Conservation (phyloP, 495 filamentous ascomycete genomes). For the Parmelia sp. region DNA sequence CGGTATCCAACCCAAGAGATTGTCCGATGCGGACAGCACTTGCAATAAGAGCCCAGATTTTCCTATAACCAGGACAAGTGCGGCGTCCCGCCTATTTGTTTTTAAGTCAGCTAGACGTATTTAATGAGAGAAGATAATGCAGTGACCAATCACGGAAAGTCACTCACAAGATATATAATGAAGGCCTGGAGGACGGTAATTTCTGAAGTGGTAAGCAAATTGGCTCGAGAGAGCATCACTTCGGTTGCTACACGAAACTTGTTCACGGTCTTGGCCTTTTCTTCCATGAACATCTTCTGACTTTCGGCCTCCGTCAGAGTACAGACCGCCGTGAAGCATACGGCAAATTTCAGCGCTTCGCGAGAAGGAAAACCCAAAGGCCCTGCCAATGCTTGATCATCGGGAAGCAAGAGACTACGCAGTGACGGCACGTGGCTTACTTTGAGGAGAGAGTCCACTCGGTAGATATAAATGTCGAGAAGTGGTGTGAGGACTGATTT, state of each 20-base stretch:
- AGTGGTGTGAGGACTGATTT: background rate
- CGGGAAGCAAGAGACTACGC: background rate
- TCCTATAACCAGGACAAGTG: background rate
- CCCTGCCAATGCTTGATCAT: background rate
- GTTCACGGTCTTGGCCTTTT: background rate
- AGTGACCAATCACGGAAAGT: background rate
- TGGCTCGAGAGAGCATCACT: slow-evolving; percentile 12
- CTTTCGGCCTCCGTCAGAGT: slow-evolving; percentile 12
- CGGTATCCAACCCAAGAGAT: slow-evolving; percentile 10
- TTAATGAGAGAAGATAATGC: background rate
- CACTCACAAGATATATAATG: slow-evolving; percentile 19
- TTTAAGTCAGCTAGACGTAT: background rate
- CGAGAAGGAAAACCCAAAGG: background rate
- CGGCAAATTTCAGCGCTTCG: slow-evolving; percentile 15
- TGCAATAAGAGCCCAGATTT: slow-evolving; percentile 14
- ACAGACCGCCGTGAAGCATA: slow-evolving; percentile 17
- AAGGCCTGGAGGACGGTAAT: slow-evolving; percentile 18
- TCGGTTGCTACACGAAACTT: slow-evolving; percentile 17
- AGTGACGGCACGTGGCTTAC: slow-evolving; percentile 7
- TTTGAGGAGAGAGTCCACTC: slow-evolving; percentile 15
- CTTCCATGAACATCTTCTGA: background rate
- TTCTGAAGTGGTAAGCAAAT: slow-evolving; percentile 5
- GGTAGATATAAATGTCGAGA: slow-evolving; percentile 9
- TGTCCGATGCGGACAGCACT: slow-evolving; percentile 12
- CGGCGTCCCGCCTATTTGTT: slow-evolving; percentile 8